Base-by-base conservation (phyloP, 192 early-diverging fungal species). In the Coemansia reversa region DNA sequence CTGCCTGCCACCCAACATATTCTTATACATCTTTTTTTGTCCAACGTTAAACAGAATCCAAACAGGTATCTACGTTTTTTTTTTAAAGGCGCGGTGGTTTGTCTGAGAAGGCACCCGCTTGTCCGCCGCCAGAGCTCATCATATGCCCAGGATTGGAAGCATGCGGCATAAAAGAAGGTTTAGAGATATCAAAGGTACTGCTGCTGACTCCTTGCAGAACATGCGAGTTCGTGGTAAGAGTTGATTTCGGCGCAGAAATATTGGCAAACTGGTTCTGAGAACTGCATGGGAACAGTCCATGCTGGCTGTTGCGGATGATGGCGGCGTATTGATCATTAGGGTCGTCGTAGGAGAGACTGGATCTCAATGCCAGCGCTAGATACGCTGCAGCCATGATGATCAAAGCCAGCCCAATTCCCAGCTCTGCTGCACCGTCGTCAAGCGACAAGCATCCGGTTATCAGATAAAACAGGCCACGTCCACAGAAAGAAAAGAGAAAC, bases 401-500 rank as follows among this genome's bases (percentile, higher is more conserved):
- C 12, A 79, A 49, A 24, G 61, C 63, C 28, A 74, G 5, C 2
- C 64, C 76, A n/a, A 70, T 67, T 3, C 66, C 76, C 7, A 74
- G 70, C 64, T 55, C 62, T 0, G 71, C 70, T 19, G 51, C 25
- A 9, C 29, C 48, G 11, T 12, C 29, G 33, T 67, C 71, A 2
- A 79, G 23, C 7, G 66, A 70, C 12, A 79, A 18, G 19, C 70
- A 73, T 2, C 76, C 76, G 24, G 66, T 2, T 7, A 73, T 33
- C 35, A 74, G 23, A 47, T 79, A 79, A 30, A 79, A 60, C 51
- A 74, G 67, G 0, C 76, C 76, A 16, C 76, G 76, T 2, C 76
- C 76, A 27, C 65, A 63, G 54, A 70, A 79, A 24, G 70, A 74
- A 27, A 73, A 79, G 42, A 79, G 45, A 27, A 79, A 70, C 48